Conservation (phyloP, 2,329 filamentous ascomycete genomes). For the Pseudocercospora macadamiae region DNA sequence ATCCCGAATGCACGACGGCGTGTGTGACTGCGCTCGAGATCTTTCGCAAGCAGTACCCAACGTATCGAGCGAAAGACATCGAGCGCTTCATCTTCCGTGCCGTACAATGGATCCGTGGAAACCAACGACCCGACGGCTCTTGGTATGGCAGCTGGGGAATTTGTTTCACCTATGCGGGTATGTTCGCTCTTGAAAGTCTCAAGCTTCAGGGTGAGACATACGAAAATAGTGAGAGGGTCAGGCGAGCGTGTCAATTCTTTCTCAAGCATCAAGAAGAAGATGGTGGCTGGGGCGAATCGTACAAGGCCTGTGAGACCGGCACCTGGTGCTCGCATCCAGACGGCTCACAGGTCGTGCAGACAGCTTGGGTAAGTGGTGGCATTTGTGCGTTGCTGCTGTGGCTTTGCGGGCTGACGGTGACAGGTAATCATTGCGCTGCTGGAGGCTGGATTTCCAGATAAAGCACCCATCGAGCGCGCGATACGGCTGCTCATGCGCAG, state of each 20-base stretch:
- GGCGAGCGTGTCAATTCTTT: slow-evolving; percentile 81
- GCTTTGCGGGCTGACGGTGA: slow-evolving; percentile 24
- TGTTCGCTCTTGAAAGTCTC: slow-evolving; percentile 93
- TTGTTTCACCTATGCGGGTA: slow-evolving; percentile 94
- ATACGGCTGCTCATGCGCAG: slow-evolving; percentile 80
- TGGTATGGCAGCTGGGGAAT: slow-evolving; percentile 99
- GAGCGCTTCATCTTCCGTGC: slow-evolving; percentile 71
- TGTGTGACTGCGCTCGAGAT: slow-evolving; percentile 84
- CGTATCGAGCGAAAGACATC: slow-evolving; percentile 79
- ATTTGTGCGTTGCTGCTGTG: slow-evolving; percentile 63
- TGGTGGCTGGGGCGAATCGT: slow-evolving; percentile 96
- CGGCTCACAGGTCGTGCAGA: slow-evolving; percentile 89
- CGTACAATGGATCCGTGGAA: slow-evolving; percentile 78
- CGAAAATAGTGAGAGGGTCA: slow-evolving; percentile 69
- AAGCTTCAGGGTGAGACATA: slow-evolving; percentile 81
- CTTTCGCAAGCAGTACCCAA: slow-evolving; percentile 79
- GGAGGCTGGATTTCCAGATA: slow-evolving; percentile 79
- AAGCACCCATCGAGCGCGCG: slow-evolving; percentile 71
- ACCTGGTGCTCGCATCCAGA: slow-evolving; percentile 72
- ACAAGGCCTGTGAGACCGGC: slow-evolving; percentile 78
- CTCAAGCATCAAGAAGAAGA: slow-evolving; percentile 82
- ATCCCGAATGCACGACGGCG: slow-evolving; percentile 95
- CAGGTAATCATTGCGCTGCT: slow-evolving; percentile 66
- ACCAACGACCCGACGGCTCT: slow-evolving; percentile 79
- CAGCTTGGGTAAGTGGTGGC: slow-evolving; percentile 73